Evolutionary conservation across 2,329 filamentous ascomycete genomes (phyloP).

Genomic region (Apiospora marii): DNA sequence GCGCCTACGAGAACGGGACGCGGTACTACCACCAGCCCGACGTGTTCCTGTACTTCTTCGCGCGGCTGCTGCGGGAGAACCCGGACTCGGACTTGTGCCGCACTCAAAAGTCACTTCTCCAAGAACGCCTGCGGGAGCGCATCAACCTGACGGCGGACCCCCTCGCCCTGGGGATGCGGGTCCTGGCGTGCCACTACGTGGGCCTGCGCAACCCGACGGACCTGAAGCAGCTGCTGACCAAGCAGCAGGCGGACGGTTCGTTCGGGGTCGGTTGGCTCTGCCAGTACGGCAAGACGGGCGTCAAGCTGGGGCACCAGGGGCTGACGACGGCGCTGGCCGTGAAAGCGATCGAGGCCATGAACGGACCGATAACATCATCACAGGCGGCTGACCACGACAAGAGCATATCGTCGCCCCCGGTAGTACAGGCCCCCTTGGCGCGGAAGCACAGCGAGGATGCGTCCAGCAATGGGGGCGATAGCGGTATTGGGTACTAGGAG

Average conservation of each 20-base stretch:
- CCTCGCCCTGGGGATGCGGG: conserved; percentile 4
- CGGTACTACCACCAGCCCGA: conserved; percentile 18
- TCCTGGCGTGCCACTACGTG: conserved; percentile 1
- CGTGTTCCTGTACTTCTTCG: conserved; percentile 19
- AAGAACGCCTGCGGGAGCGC: not conserved
- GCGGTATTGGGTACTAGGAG: not conserved
- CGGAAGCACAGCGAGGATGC: not conserved
- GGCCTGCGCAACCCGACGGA: not conserved
- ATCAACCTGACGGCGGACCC: not conserved
- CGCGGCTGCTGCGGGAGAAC: conserved; percentile 13
- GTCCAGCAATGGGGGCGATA: not conserved
- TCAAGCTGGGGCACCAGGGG: conserved; percentile 2
- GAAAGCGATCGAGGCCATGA: not conserved
- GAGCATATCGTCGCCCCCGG: not conserved
- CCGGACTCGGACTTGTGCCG: not conserved
- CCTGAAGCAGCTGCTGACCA: not conserved
- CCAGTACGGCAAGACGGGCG: conserved; percentile 19
- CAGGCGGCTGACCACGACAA: not conserved
- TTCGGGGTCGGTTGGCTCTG: conserved; percentile 1
- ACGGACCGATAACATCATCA: not conserved
- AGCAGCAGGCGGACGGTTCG: conserved; percentile 2
- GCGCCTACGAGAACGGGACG: conserved; percentile 9
- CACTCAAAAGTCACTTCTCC: not conserved
- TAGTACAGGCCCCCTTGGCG: not conserved
- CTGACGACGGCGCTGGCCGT: conserved; percentile 2